Evolutionary conservation across 768 basidiomycete species (phyloP).

Genomic region (Mycena sanguinolenta): DNA sequence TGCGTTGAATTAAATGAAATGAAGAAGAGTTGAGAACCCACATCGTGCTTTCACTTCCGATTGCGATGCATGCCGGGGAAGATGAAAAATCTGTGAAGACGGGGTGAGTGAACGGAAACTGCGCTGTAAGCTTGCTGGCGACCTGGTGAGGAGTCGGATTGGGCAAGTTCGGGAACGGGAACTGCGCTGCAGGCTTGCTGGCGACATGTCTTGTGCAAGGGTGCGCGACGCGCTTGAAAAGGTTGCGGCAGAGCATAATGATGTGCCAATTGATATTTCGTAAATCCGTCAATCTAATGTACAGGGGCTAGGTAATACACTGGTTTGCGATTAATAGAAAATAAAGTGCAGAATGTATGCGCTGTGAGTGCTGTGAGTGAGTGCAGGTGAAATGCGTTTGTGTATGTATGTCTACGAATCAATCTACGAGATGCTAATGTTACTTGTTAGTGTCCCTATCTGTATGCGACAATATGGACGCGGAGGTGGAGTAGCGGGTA

Average conservation of each 20-base stretch:
- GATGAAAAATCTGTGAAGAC: constrained; percentile 77
- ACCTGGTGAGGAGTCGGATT: constrained; percentile 76
- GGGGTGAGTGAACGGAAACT: constrained; percentile 69
- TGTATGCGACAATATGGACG: constrained; percentile 19
- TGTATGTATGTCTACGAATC: not conserved
- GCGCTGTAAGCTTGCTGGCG: not conserved
- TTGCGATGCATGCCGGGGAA: constrained; percentile 64
- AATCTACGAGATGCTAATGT: constrained; percentile 26
- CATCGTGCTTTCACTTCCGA: constrained; percentile 71
- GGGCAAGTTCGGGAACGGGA: constrained; percentile 62
- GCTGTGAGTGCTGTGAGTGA: not conserved
- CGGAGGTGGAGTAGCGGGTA: constrained; percentile 19
- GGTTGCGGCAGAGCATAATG: constrained; percentile 17
- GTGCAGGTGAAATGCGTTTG: not conserved
- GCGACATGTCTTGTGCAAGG: constrained; percentile 9
- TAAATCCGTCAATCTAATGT: not conserved
- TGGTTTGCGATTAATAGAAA: constrained; percentile 26
- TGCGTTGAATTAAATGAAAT: constrained; percentile 2
- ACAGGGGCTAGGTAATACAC: constrained; percentile 29
- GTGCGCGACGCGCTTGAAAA: constrained; percentile 13
- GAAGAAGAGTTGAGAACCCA: constrained; percentile 44
- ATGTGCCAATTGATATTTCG: constrained; percentile 5
- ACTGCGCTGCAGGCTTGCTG: constrained; percentile 1
- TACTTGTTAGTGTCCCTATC: constrained; percentile 4
- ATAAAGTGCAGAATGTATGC: constrained; percentile 13